Base-by-base conservation (phyloP, 2,329 filamentous ascomycete species). In the Microdochium bolleyi region DNA sequence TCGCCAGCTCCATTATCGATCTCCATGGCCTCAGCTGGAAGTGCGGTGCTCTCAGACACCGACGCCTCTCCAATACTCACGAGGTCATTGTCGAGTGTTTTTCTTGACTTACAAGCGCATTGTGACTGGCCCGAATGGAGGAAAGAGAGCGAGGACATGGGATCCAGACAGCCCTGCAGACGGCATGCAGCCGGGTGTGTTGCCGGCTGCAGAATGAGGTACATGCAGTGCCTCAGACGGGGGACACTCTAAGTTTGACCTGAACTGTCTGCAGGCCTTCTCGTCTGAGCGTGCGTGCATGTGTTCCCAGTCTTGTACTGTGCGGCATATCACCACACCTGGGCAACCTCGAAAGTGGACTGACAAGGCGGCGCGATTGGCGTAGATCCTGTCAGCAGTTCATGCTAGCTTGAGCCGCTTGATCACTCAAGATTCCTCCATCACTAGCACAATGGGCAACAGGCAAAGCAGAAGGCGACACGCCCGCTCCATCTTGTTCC, bases 151-250 rank as follows among this genome's bases (percentile, higher is more conserved):
- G 41, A 46, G 41, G 41, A 46, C 41, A 21, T 22, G 19, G 41
- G 41, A 46, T 19, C 16, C 16, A 13, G 41, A 46, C 41, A 46
- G 41, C 41, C 41, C 41, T 46, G 41, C 41, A 46, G 41, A 21
- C 41, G 41, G 41, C 41, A 46, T 46, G 41, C 41, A 46, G 21
- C 41, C 41, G 41, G 41, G 41, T 46, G 21, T 46, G 41, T 22
- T 46, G 41, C 41, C 41, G 41, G 41, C 41, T 46, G 41, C 41
- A 46, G 41, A 46, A 46, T 46, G 41, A 46, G 41, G 41, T 46
- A 46, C 41, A 46, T 46, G 41, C 19, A 22, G 21, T 46, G 14
- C 41, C 41, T 24, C 41, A 7, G 19, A 46, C 16, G n/a, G 41
- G 41, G 41, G 19, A 22, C 21, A 19, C 41, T 46, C 41, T 22